Evolutionary conservation across 345 rosid species (phyloP), one percentile per base, ranked within the genome.

Genomic region (Psidium friedrichsthalianum): DNA sequence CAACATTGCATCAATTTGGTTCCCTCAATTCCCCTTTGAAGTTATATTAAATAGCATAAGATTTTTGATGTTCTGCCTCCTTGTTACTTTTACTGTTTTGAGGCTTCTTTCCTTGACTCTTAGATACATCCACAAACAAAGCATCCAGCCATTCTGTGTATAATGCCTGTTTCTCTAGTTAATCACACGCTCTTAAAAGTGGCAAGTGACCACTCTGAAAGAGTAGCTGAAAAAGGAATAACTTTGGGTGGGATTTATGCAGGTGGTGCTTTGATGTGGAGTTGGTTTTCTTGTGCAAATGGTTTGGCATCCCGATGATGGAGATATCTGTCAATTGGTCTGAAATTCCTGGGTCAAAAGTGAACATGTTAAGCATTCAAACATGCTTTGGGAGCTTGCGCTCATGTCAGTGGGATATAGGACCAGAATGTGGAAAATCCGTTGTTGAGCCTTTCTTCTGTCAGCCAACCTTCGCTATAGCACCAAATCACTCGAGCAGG

Each of bases 191-290:
- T 15, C 24, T 54, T 82, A 53, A 40, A 24, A 13, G 11, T n/a
- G 56, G 56, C 51, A 22, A 82, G 40, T 29, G 57, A 82, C 57
- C 57, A 14, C 3, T 82, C 12, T 53, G 24, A 29, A 64, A 69
- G 24, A 16, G 24, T 15, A 56, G 49, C 56, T 29, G n/a, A 42
- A 15, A 82, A 51, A 11, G 53, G 24, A 18, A 52, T 24, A 5
- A 55, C 61, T 57, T 44, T 0, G 16, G 51, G 36, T 58, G 83
- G 40, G 64, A 32, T 27, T 61, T 44, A 16, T 84, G 90, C 95
- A 97, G 99, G 92, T 97, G 99, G 99, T 97, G 99, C 89, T 97
- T 97, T 49, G 99, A 97, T 87, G 99, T 97, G 15, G 99, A 97
- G 92, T 27, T 97, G 86, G 98, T 97, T 84, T 97, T 86, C 89